A percentile compares a stretch with the other conserved stretches of the same genome.
These are phyloP conservation scores for Sugiyamaella sp. DNA, from an alignment of 1,139 yeast genomes.

Conservation along the genomic window DNA sequence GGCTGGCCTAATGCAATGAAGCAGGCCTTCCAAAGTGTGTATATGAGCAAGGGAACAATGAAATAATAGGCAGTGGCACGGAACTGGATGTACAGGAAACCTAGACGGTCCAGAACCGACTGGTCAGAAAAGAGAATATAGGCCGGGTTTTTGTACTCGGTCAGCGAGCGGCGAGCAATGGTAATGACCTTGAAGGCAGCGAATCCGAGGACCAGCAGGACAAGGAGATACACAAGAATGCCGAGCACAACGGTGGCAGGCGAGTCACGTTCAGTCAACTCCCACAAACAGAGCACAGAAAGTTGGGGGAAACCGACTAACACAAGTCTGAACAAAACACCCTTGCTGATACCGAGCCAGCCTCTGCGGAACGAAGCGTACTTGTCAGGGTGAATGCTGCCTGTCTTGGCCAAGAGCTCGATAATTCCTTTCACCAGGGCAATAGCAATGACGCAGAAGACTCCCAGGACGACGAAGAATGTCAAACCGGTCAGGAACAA, in stretches of 20 bases:
- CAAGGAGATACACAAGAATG: slow-evolving; percentile 60
- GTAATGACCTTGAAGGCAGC: slow-evolving; percentile 73
- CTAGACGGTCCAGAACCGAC: slow-evolving; percentile 79
- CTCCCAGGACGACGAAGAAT: slow-evolving; percentile 77
- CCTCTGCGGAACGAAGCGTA: slow-evolving; percentile 78
- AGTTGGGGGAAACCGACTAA: slow-evolving; percentile 86
- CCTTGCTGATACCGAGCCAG: slow-evolving; percentile 82
- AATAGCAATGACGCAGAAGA: slow-evolving; percentile 66
- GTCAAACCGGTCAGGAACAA: slow-evolving; percentile 85
- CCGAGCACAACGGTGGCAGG: slow-evolving; percentile 83
- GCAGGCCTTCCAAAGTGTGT: slow-evolving; percentile 72
- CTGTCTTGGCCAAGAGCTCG: slow-evolving; percentile 67
- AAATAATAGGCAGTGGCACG: slow-evolving; percentile 88
- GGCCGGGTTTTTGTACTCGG: slow-evolving; percentile 87
- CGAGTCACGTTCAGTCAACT: slow-evolving; percentile 79
- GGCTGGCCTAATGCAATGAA: slow-evolving; percentile 85
- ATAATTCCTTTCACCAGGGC: slow-evolving; percentile 72
- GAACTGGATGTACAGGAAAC: slow-evolving; percentile 89
- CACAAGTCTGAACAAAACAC: slow-evolving; percentile 80
- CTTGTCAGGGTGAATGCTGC: slow-evolving; percentile 58
- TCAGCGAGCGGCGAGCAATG: slow-evolving; percentile 71
- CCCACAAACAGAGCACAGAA: slow-evolving; percentile 84
- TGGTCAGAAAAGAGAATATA: slow-evolving; percentile 86
- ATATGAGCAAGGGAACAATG: slow-evolving; percentile 63
- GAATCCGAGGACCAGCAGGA: slow-evolving; percentile 62